phyloP scores from a whole-genome alignment of 108 stramenopile genomes.

The Fistulifera solaris region DNA sequence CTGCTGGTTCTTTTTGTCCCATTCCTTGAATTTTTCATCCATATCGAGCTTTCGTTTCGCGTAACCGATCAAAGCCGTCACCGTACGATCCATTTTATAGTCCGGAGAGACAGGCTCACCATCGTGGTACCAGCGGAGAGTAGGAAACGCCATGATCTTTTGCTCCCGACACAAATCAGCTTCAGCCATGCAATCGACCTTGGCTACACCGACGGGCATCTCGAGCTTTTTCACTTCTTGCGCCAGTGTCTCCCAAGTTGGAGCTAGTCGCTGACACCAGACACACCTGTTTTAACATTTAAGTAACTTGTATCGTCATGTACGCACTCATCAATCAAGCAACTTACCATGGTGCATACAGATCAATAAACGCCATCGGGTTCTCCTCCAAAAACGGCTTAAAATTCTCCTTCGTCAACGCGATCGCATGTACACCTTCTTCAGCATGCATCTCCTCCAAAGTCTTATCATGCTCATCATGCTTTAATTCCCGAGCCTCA shows the following conservation, averaged over 20 bases:
- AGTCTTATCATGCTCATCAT: conserved; percentile 82
- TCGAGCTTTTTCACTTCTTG: conserved; percentile 38
- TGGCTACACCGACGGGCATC: conserved; percentile 77
- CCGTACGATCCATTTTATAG: conserved; percentile 87
- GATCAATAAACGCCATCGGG: conserved; percentile 82
- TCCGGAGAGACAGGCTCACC: conserved; percentile 76
- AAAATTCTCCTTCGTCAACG: conserved; percentile 47
- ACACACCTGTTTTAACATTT: conserved; percentile 43
- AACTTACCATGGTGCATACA: conserved; percentile 90
- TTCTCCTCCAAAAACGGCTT: conserved; percentile 44
- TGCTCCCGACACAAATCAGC: conserved; percentile 84
- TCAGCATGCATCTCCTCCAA: conserved; percentile 72
- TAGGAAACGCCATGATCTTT: conserved; percentile 93
- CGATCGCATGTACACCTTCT: conserved; percentile 62
- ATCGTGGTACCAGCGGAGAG: conserved; percentile 82
- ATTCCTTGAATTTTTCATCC: conserved; percentile 79
- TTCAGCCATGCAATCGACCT: conserved; percentile 87
- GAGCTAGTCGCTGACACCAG: conserved; percentile 94
- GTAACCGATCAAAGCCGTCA: conserved; percentile 60
- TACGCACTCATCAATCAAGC: background rate
- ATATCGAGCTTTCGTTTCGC: conserved; percentile 74
- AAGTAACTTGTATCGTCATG: background rate
- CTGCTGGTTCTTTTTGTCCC: conserved; percentile 41
- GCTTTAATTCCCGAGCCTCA: conserved; percentile 73
- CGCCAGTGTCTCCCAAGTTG: conserved; percentile 93